These are phyloP conservation scores for Eragrostis curvula DNA, from an alignment of 176 grass and related monocot species.

Conservation along the genomic window DNA sequence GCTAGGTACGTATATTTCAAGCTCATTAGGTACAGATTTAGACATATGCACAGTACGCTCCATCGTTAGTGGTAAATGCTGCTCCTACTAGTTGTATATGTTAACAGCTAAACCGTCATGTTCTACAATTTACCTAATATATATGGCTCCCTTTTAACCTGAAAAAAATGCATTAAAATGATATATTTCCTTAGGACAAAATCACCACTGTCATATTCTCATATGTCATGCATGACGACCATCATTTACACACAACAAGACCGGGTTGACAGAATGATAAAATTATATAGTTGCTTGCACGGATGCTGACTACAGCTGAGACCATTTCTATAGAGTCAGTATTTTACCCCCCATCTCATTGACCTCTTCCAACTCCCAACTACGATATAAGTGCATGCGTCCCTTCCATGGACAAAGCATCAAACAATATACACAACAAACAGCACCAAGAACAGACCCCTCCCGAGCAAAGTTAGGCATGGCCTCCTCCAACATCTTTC, in stretches of 20 bases:
- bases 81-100: neutral
- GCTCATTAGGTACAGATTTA: no score
- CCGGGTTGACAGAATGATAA: neutral
- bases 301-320: neutral
- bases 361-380: neutral
- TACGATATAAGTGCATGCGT: constrained; percentile 8
- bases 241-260: neutral
- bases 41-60: no score
- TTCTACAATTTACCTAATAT: neutral
- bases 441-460: neutral
- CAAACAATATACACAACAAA: neutral
- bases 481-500: neutral
- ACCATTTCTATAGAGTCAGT: neutral
- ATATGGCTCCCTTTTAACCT: neutral
- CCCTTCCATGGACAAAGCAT: neutral
- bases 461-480: neutral
- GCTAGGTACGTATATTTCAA: no score
- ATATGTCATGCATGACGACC: neutral
- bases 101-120: neutral
- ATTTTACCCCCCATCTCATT: neutral
- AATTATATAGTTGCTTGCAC: neutral
- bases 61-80: no score
- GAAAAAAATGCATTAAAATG: neutral
- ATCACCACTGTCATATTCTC: neutral
- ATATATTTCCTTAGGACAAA: neutral